Conservation (phyloP, 805 yeast genomes). For the Millerozyma miso region DNA sequence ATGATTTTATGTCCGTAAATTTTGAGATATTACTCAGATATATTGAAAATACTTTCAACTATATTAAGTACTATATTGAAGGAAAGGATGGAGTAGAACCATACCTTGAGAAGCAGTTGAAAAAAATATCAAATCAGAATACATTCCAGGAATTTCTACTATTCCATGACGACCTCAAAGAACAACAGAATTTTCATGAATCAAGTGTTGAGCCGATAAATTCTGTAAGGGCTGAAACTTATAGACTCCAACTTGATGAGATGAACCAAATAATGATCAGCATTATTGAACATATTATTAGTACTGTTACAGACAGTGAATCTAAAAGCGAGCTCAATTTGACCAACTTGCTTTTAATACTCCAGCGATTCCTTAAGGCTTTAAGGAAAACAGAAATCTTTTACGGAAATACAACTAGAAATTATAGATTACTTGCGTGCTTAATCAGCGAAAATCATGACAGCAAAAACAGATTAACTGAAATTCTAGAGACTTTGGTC, state of each 20-base stretch:
- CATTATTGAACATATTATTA: no score
- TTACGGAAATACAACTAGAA: neutral
- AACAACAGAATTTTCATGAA: neutral
- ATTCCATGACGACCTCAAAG: neutral
- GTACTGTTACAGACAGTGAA: neutral
- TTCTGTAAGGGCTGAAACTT: neutral
- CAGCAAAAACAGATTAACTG: neutral
- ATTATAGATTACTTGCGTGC: neutral
- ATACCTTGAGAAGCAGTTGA: neutral
- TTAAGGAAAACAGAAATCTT: neutral
- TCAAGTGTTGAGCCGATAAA: neutral
- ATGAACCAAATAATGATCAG: neutral
- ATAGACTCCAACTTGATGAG: no score
- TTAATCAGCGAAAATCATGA: no score
- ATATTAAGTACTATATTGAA: slow-evolving; percentile 7
- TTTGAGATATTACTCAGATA: slow-evolving; percentile 15
- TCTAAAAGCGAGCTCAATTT: neutral
- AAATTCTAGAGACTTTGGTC: no score
- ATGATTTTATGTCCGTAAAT: neutral
- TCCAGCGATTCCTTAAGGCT: neutral
- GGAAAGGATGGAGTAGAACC: neutral
- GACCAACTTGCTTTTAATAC: neutral
- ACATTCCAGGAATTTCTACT: neutral
- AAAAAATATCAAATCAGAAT: no score
- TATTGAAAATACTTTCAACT: slow-evolving; percentile 31